Conservation (phyloP, 129 eudicot species). For the Sambucus nigra region DNA sequence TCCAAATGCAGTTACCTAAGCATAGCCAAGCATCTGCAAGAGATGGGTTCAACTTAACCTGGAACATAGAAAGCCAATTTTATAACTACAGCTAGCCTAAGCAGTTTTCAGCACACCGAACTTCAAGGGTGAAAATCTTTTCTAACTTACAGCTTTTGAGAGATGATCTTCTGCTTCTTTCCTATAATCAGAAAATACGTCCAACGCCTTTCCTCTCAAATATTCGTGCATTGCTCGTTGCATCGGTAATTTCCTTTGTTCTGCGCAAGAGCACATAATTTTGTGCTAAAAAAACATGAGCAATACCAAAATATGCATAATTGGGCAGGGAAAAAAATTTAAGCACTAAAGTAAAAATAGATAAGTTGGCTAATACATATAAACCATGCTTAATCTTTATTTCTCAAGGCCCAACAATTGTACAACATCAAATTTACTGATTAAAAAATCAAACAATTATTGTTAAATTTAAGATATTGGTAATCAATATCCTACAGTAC, state of each 20-base stretch:
- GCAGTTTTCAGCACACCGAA: constrained; percentile 3
- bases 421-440: no score
- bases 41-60: constrained; percentile 96
- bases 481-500: no score
- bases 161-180: constrained; percentile 98
- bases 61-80: constrained; percentile 14
- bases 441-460: no score
- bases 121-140: not conserved
- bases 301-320: not conserved
- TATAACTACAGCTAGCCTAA: constrained; percentile 3
- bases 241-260: constrained; percentile 48
- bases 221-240: constrained; percentile 83
- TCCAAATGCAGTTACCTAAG: constrained; percentile 96
- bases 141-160: constrained; percentile 77
- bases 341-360: no score
- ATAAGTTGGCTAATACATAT: no score
- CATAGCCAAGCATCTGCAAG: constrained; percentile 93
- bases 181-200: constrained; percentile 74
- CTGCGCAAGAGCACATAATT: constrained; percentile 29
- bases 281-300: not conserved
- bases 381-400: no score
- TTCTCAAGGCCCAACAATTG: no score
- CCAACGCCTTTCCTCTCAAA: constrained; percentile 80
- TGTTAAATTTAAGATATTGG: no score
- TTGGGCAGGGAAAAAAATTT: not conserved